Base-by-base conservation (phyloP, 1,284 basidiomycete species). In the Grifola frondosa region DNA sequence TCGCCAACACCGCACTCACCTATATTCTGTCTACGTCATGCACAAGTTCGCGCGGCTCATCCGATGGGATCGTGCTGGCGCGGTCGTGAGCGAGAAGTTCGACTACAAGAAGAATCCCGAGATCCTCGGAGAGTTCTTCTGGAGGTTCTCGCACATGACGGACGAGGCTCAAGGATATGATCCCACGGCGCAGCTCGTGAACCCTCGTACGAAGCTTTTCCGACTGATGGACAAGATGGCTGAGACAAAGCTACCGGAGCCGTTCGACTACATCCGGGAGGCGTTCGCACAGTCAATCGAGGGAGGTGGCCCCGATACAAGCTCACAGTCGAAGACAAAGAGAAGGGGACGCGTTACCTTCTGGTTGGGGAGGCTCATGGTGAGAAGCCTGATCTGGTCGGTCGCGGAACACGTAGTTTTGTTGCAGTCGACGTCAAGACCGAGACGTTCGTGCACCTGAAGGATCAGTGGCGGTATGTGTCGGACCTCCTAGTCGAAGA, bases 31-130 rank as follows among this genome's bases (percentile, higher is more conserved):
- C 6, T 6, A 26, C 23, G 24, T 37, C 6, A 4, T 37, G 15
- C 24, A 19, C 6, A 9, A 6, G 8, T 11, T 9, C n/a, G n/a
- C n/a, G n/a, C n/a, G n/a, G n/a, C n/a, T 41, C 9, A n/a, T 49
- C 19, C 48, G 38, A 17, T 55, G 49, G 51, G 56, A 58, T 23
- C 37, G 44, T 12, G 36, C 48, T 2, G 51, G 48, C 4, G 36
- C 48, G 34, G 42, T 52, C 20, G 40, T 52, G 22, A 43, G 42
- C 5, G 30, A 46, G 13, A n/a, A 16, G 12, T 28, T 43, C 29
- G 28, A 50, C 28, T 50, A 52, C 39, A 28, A 25, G 15, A 19
- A 46, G 15, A 29, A 47, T 8, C 49, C 55, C 2, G 12, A 15
- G 8, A 4, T 38, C 10, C 37, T 57, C 2, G 24, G 43, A n/a